phyloP scores from a whole-genome alignment of 2,329 filamentous ascomycete species.

The Aspergillus latus region DNA sequence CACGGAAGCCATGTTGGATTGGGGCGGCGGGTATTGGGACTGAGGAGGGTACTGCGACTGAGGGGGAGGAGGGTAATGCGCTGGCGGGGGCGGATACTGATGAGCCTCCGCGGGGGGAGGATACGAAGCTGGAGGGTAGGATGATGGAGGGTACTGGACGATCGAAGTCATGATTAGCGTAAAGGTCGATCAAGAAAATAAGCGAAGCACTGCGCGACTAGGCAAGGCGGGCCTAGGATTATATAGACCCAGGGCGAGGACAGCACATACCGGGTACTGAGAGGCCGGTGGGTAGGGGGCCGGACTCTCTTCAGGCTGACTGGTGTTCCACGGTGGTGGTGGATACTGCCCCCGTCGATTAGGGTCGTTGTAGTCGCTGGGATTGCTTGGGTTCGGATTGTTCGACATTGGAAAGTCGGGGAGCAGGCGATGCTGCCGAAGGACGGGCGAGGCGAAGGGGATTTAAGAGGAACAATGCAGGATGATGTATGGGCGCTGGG shows the following conservation, averaged over 20 bases:
- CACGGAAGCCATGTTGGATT: slow-evolving; percentile 44
- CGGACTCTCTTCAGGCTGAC: slow-evolving; percentile 41
- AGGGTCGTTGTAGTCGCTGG: slow-evolving; percentile 42
- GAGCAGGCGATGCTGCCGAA: slow-evolving; percentile 24
- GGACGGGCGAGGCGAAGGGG: slow-evolving; percentile 21
- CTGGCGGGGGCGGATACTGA: slow-evolving; percentile 19
- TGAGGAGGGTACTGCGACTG: slow-evolving; percentile 37
- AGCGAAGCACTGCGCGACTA: background rate
- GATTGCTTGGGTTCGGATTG: slow-evolving; percentile 39
- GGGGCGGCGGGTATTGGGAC: slow-evolving; percentile 35
- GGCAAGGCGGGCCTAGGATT: background rate
- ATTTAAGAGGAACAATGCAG: slow-evolving; percentile 26
- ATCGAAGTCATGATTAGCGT: slow-evolving; percentile 5
- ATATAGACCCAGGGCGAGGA: background rate
- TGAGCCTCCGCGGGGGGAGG: slow-evolving; percentile 23
- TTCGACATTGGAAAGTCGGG: slow-evolving; percentile 40
- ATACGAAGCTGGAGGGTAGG: slow-evolving; percentile 35
- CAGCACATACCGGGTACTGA: slow-evolving; percentile 40
- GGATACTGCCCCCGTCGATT: slow-evolving; percentile 49
- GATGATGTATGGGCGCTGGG: slow-evolving; percentile 29
- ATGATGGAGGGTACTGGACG: slow-evolving; percentile 33
- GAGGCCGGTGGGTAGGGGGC: slow-evolving; percentile 35
- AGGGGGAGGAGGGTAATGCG: slow-evolving; percentile 34
- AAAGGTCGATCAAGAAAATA: slow-evolving; percentile 1
- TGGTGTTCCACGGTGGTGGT: slow-evolving; percentile 42